These are phyloP conservation scores for Rhizophora apiculata DNA, from an alignment of 345 rosid species.

Conservation along the genomic window DNA sequence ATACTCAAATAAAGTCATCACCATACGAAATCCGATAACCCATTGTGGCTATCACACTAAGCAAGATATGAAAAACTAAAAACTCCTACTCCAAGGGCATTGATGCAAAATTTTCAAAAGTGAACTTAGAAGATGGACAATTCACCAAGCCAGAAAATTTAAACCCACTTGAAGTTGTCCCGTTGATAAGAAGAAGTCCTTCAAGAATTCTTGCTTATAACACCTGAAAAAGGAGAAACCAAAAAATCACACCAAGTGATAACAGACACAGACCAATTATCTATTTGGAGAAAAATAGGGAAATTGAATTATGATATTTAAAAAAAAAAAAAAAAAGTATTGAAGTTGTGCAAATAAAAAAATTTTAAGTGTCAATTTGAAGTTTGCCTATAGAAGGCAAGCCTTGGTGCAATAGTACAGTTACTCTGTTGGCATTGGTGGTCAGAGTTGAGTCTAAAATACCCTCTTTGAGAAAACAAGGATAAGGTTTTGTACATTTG, in stretches of 20 bases:
- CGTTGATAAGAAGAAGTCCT: constrained; percentile 85
- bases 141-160: constrained; percentile 4
- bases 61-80: neutral
- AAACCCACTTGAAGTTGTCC: constrained; percentile 88
- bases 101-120: constrained; percentile 12
- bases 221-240: constrained; percentile 49
- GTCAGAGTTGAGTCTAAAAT: no score
- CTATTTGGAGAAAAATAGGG: neutral
- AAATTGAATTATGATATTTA: neutral
- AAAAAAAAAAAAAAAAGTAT: no score
- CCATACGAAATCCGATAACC: neutral
- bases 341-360: no score
- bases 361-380: no score
- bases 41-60: neutral
- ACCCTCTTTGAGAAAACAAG: no score
- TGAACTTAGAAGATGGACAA: neutral
- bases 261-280: neutral
- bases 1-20: neutral
- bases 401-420: no score
- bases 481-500: no score
- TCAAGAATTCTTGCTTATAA: constrained; percentile 78
- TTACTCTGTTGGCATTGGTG: no score
- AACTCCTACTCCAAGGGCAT: neutral
- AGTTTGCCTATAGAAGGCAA: no score
- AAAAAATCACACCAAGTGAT: neutral